A percentile compares a stretch with the other conserved stretches of the same genome.
Evolutionary conservation across 441 rosid species (phyloP).

Genomic region (Pelargonium australe): DNA sequence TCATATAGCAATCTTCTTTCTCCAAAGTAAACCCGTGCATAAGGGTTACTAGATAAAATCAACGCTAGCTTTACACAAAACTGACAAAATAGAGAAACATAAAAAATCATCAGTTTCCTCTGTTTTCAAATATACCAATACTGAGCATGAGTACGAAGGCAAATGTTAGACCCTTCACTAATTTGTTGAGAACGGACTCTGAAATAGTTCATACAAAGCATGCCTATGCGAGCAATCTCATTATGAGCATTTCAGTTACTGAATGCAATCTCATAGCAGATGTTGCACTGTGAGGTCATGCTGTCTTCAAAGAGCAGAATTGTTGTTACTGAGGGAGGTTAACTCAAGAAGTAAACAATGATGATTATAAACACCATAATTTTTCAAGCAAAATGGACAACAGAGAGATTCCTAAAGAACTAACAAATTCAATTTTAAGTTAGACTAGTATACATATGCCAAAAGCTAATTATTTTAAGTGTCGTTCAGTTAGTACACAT

Average conservation of each 20-base stretch:
- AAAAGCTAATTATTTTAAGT: background rate
- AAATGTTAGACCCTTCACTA: background rate
- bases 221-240: no score
- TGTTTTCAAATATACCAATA: no score
- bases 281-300: background rate
- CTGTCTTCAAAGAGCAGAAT: background rate
- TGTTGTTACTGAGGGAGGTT: background rate
- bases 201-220: no score
- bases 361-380: no score
- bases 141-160: no score
- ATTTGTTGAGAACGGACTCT: background rate
- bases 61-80: no score
- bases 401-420: background rate
- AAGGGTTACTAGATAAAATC: background rate
- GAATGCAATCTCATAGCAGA: background rate
- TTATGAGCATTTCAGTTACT: no score
- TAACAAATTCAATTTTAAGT: no score
- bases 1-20: no score
- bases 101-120: no score
- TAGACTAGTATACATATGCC: background rate
- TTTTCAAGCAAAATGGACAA: background rate
- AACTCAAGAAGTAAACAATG: background rate
- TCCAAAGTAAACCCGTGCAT: no score
- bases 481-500: background rate
- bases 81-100: no score